These are phyloP conservation scores for Schwanniomyces polymorphus DNA, from an alignment of 805 yeast genomes.

Conservation along the genomic window DNA sequence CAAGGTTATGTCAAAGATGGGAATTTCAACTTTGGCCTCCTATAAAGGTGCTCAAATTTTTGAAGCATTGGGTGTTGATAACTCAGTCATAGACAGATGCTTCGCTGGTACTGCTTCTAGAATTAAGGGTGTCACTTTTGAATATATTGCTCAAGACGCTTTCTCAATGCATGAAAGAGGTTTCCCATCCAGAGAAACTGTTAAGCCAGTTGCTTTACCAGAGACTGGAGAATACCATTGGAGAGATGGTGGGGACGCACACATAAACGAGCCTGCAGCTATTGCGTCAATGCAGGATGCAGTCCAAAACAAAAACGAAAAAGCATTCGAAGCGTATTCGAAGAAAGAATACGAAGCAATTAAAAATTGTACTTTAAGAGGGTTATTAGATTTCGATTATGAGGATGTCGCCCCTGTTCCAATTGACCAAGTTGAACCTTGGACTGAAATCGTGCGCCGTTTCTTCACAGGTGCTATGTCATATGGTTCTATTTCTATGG, in stretches of 20 bases:
- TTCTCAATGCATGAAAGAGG: conserved; percentile 92
- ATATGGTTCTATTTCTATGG: conserved; percentile 98
- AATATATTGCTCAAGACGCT: conserved; percentile 95
- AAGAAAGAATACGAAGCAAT: conserved; percentile 91
- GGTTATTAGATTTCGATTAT: conserved; percentile 87
- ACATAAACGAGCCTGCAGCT: conserved; percentile 91
- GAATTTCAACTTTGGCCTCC: conserved; percentile 96
- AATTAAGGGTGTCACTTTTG: conserved; percentile 93
- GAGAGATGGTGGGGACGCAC: conserved; percentile 98
- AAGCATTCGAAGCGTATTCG: conserved; percentile 86
- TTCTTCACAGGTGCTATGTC: conserved; percentile 99
- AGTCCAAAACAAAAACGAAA: conserved; percentile 94
- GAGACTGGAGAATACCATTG: conserved; percentile 98
- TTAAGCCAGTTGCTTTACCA: conserved; percentile 74
- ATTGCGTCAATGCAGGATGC: conserved; percentile 96
- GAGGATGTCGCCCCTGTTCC: conserved; percentile 75
- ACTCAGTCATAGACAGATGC: conserved; percentile 92
- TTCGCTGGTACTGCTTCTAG: conserved; percentile 97
- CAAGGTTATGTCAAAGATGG: conserved; percentile 99
- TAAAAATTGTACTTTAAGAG: conserved; percentile 90
- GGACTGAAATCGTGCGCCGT: conserved; percentile 98
- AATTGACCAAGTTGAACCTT: conserved; percentile 96
- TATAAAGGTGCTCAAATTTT: conserved; percentile 99
- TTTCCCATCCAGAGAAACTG: conserved; percentile 72
- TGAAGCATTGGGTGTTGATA: conserved; percentile 94